phyloP scores from a whole-genome alignment of 2,329 filamentous ascomycete genomes.

The Colletotrichum higginsianum region DNA sequence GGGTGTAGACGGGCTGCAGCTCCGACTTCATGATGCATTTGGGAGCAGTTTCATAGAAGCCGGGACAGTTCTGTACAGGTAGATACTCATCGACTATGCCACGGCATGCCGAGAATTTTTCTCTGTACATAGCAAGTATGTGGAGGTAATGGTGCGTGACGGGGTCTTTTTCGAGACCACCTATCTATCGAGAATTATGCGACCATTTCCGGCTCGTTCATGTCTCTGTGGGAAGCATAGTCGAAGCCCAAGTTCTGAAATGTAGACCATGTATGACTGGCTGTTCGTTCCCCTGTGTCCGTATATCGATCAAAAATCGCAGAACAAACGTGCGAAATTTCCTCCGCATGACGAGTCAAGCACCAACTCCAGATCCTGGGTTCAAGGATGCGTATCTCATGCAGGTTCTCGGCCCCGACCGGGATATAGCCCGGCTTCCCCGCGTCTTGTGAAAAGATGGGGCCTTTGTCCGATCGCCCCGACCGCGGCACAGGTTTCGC shows the following conservation, averaged over 20 bases:
- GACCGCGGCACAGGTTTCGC: slow-evolving; percentile 37
- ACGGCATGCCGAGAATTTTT: slow-evolving; percentile 12
- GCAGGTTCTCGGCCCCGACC: slow-evolving; percentile 25
- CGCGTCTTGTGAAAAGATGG: slow-evolving; percentile 21
- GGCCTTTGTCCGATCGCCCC: slow-evolving; percentile 15
- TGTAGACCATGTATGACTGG: no score
- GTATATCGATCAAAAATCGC: no score
- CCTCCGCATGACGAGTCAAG: slow-evolving; percentile 14
- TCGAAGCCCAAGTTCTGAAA: slow-evolving; percentile 7
- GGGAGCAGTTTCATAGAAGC: slow-evolving; percentile 57
- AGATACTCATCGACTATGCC: slow-evolving; percentile 59
- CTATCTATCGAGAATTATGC: background rate
- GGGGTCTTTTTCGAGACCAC: background rate
- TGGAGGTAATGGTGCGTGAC: background rate
- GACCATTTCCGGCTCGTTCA: background rate
- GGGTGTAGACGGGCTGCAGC: slow-evolving; percentile 60
- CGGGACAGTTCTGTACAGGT: slow-evolving; percentile 58
- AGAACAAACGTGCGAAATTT: background rate
- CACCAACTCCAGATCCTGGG: background rate
- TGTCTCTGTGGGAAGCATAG: background rate
- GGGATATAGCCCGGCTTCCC: slow-evolving; percentile 38
- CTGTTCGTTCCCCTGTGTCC: no score
- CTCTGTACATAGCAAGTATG: background rate
- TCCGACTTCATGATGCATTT: slow-evolving; percentile 60
- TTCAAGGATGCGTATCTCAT: slow-evolving; percentile 7